Base-by-base conservation (phyloP, 2,329 filamentous ascomycete genomes). In the Colletotrichum sp. region DNA sequence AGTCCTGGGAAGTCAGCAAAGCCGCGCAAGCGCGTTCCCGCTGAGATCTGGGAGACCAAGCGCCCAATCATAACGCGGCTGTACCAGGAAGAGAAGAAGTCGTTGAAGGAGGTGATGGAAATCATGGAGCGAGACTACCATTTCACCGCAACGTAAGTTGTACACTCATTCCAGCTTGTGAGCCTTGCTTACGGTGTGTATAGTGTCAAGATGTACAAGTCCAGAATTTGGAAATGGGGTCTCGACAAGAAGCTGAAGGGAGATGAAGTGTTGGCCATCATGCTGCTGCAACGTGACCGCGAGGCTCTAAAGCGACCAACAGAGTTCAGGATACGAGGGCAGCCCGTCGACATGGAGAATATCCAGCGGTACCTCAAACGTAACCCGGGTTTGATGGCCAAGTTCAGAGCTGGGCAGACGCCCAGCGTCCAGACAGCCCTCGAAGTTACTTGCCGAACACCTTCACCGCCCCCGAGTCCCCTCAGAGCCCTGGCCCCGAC, bases 161-260 rank as follows among this genome's bases (percentile, higher is more conserved):
- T 24, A 55, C 64, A 43, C 13, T 15, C 65, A 57, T 48, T 52
- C 6, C 55, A 10, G 30, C 30, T 57, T 65, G 24, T 21, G 71
- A 24, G 13, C 15, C 3, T 30, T 34, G 18, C 70, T 77, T 36
- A 70, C 28, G 55, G 57, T 55, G 48, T 55, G 21, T 68, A 28
- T 72, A 86, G 84, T 24, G 83, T 84, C 70, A 86, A 85, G 78
- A 86, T 86, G 84, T 86, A 85, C 79, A 86, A 86, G 80, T 86
- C 85, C 60, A 82, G 85, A 60, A 85, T 86, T 64, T 84, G 82
- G 80, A 83, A 84, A 77, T 86, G 85, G 85, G 83, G 84, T 7
- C 82, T 86, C 57, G 84, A 85, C 67, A 86, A 86, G 78, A 86
- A 86, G 77, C 80, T 86, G 67, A 85, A 86, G 77, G 83, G 85